Conservation (phyloP, 129 eudicot species). For the Solidago caesia region DNA sequence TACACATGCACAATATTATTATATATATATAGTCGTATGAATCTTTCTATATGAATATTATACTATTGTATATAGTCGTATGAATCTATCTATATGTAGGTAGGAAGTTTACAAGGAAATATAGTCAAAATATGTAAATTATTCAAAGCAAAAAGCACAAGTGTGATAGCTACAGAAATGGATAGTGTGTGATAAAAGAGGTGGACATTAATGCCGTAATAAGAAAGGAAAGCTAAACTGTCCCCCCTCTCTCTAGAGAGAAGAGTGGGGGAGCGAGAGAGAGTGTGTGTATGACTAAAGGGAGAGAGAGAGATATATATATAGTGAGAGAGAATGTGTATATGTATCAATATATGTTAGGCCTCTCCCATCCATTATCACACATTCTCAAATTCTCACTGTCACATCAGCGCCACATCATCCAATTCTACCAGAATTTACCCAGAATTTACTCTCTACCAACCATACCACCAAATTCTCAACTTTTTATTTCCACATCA, state of each 20-base stretch:
- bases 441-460: no score
- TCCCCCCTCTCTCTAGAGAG: constrained; percentile 35
- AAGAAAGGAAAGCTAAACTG: constrained; percentile 66
- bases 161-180: constrained; percentile 44
- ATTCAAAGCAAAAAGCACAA: constrained; percentile 20
- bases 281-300: neutral
- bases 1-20: neutral
- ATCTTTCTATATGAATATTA: constrained; percentile 12
- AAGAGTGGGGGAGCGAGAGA: constrained; percentile 23
- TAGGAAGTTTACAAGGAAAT: constrained; percentile 18
- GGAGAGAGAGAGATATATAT: neutral
- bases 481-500: no score
- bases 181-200: constrained; percentile 48
- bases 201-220: constrained; percentile 70
- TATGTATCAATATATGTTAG: neutral
- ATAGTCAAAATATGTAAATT: constrained; percentile 13
- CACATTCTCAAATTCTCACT: no score
- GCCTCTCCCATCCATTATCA: no score
- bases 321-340: neutral
- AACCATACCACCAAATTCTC: no score
- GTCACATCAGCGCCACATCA: no score
- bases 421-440: no score
- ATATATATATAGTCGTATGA: neutral
- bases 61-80: neutral
- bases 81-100: constrained; percentile 27